A percentile compares a stretch with the other conserved stretches of the same genome.
phyloP scores from a whole-genome alignment of 179 eudicot species.

The Beta lomatogona region DNA sequence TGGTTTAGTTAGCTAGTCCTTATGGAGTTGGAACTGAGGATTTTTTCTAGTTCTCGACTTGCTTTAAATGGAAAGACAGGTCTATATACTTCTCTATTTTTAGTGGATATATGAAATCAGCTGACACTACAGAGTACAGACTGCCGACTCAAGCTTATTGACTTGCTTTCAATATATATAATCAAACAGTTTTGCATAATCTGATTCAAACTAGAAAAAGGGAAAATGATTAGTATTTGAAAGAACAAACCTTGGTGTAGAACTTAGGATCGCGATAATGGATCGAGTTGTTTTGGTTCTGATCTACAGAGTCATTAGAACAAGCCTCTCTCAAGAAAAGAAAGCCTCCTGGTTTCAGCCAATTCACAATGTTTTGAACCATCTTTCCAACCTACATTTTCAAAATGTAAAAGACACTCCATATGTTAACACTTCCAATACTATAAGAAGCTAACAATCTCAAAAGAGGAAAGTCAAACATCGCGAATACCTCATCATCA shows the following conservation, averaged over 20 bases:
- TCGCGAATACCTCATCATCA: slow-evolving; percentile 65
- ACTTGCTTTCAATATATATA: neutral
- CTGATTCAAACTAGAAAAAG: neutral
- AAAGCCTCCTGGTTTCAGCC: slow-evolving; percentile 84
- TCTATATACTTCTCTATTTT: neutral
- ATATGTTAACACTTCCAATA: neutral
- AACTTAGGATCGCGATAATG: slow-evolving; percentile 89
- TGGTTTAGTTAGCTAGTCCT: neutral
- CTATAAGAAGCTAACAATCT: neutral
- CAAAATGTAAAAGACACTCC: slow-evolving; percentile 1
- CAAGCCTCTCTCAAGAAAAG: slow-evolving; percentile 86
- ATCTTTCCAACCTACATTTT: slow-evolving; percentile 64
- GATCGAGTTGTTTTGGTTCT: slow-evolving; percentile 64
- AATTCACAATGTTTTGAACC: slow-evolving; percentile 68
- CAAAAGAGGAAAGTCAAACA: neutral
- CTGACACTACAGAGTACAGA: neutral
- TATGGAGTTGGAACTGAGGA: neutral
- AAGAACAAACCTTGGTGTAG: slow-evolving; percentile 68
- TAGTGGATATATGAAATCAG: neutral
- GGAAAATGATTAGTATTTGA: neutral
- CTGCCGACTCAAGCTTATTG: neutral
- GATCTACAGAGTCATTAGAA: slow-evolving; percentile 78
- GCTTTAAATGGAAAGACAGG: neutral
- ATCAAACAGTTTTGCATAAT: neutral
- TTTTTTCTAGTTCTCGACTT: neutral